phyloP scores from a whole-genome alignment of 2,329 filamentous ascomycete species.

The Tolypocladium amazonense region DNA sequence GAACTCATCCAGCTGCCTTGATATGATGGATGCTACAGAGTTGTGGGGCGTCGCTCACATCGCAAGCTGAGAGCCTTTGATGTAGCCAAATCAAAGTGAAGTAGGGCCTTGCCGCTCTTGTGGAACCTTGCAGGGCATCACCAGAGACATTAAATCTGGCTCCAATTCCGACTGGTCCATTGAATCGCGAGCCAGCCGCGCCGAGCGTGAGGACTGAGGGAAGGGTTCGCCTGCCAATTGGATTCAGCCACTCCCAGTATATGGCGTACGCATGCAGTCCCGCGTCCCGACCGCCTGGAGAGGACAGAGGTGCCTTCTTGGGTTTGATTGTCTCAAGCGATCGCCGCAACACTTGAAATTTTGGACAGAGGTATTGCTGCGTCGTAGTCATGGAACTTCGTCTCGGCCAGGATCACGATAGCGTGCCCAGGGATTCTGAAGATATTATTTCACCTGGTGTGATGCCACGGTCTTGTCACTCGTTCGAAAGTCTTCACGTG shows the following conservation, averaged over 20 bases:
- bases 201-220: neutral
- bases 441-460: neutral
- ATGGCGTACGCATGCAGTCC: neutral
- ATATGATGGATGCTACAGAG: too few species aligned
- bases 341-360: neutral
- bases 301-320: neutral
- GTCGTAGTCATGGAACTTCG: neutral
- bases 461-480: neutral
- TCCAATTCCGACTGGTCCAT: neutral
- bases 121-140: neutral
- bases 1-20: neutral
- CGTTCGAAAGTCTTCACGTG: slow-evolving; percentile 8
- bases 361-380: neutral
- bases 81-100: neutral
- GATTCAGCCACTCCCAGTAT: neutral
- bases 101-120: neutral
- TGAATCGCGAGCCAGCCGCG: neutral
- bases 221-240: neutral
- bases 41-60: neutral
- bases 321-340: neutral
- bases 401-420: neutral
- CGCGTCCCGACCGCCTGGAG: neutral
- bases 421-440: neutral
- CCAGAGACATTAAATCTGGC: neutral
- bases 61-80: neutral